phyloP scores from a whole-genome alignment of 257 asterid species.

The Fraxinus cuspidata region DNA sequence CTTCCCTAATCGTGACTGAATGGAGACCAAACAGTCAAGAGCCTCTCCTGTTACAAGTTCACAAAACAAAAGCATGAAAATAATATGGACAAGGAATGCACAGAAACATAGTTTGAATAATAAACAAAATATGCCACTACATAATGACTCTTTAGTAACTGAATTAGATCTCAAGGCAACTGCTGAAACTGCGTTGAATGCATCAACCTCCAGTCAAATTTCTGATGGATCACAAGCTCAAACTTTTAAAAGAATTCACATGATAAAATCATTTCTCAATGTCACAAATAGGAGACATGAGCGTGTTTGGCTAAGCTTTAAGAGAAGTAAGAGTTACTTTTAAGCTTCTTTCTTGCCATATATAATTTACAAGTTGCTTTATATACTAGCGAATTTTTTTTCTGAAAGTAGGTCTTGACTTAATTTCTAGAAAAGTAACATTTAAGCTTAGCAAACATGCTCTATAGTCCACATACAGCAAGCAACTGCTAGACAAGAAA shows the following conservation, averaged over 20 bases:
- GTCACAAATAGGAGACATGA: not conserved
- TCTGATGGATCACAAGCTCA: not conserved
- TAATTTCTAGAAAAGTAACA: not conserved
- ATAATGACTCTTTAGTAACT: slow-evolving; percentile 2
- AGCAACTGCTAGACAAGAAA: slow-evolving; percentile 5
- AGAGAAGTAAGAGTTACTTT: not conserved
- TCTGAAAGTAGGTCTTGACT: not conserved
- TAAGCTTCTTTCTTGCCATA: not conserved
- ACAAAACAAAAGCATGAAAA: slow-evolving; percentile 17
- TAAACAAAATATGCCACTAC: not conserved
- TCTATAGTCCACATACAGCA: not conserved
- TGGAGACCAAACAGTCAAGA: slow-evolving; percentile 88
- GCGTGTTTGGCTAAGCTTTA: not conserved
- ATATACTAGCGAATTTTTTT: not conserved
- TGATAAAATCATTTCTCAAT: not conserved
- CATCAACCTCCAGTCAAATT: not conserved
- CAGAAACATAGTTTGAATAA: not conserved
- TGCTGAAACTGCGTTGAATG: slow-evolving; percentile 4
- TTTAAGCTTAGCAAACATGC: not conserved
- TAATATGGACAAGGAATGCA: not conserved
- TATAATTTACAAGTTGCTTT: not conserved
- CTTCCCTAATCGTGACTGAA: slow-evolving; percentile 62
- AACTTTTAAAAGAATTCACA: not conserved
- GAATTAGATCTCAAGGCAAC: not conserved
- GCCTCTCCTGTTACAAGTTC: slow-evolving; percentile 73